Conservation (phyloP, 176 grass and related monocot species). For the Urochloa ruziziensis region DNA sequence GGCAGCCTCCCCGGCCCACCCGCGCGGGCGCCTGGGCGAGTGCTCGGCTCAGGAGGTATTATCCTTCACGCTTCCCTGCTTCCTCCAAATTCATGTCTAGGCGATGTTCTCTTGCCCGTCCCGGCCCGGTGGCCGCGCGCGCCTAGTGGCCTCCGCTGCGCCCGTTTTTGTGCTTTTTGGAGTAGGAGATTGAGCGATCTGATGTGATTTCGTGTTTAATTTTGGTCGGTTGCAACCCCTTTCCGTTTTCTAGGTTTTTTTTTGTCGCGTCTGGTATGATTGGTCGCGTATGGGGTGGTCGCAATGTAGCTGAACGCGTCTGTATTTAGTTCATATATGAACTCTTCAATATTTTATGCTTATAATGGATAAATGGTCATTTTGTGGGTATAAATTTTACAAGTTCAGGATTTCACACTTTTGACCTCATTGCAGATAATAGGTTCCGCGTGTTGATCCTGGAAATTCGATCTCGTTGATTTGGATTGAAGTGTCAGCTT, state of each 20-base stretch:
- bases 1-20: neutral
- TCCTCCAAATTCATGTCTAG: neutral
- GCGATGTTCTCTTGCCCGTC: neutral
- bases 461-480: neutral
- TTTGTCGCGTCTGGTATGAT: neutral
- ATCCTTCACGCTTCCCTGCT: neutral
- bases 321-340: neutral
- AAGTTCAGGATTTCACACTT: neutral
- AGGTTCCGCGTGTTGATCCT: neutral
- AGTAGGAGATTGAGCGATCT: neutral
- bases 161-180: neutral
- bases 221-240: neutral
- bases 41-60: slow-evolving; percentile 11
- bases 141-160: neutral
- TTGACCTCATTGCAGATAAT: neutral
- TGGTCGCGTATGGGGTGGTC: no score
- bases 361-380: neutral
- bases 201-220: neutral
- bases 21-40: neutral
- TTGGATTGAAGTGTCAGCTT: neutral
- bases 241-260: neutral
- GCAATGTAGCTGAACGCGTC: neutral
- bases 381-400: neutral
- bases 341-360: neutral
- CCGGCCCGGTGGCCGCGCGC: neutral